phyloP scores from a whole-genome alignment of 2,329 filamentous ascomycete genomes.

The Chaetomiaceae sp. region DNA sequence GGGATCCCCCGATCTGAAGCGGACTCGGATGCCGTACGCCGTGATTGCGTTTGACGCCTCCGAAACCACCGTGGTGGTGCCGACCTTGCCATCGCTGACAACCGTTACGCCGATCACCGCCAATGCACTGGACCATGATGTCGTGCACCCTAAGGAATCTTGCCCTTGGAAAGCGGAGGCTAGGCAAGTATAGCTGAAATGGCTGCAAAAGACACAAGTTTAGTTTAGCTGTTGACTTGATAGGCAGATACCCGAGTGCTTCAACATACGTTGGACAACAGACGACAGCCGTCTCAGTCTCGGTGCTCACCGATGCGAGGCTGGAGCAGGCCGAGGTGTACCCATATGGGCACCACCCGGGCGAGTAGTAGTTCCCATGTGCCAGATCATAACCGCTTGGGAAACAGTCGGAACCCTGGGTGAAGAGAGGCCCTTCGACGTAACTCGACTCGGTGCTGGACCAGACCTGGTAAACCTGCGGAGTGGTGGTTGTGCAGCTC shows the following conservation, averaged over 20 bases:
- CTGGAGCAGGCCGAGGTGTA: slow-evolving; percentile 30
- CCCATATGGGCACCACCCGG: slow-evolving; percentile 27
- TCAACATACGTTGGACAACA: slow-evolving; percentile 29
- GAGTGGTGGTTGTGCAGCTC: slow-evolving; percentile 25
- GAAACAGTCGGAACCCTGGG: slow-evolving; percentile 24
- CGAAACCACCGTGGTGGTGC: slow-evolving; percentile 9
- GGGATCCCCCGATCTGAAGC: slow-evolving; percentile 21
- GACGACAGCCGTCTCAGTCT: slow-evolving; percentile 27
- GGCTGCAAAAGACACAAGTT: slow-evolving; percentile 8
- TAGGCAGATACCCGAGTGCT: background rate
- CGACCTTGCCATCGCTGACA: slow-evolving; percentile 18
- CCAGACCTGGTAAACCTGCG: slow-evolving; percentile 27
- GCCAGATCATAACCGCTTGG: slow-evolving; percentile 26
- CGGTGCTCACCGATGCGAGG: slow-evolving; percentile 13
- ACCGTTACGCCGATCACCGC: slow-evolving; percentile 23
- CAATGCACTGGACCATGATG: slow-evolving; percentile 18
- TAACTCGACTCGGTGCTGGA: slow-evolving; percentile 21
- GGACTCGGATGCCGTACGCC: slow-evolving; percentile 25
- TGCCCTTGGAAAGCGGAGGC: background rate
- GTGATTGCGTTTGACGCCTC: slow-evolving; percentile 21
- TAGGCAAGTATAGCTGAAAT: slow-evolving; percentile 24
- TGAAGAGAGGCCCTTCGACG: slow-evolving; percentile 28
- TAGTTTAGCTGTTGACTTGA: background rate
- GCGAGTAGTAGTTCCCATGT: slow-evolving; percentile 28
- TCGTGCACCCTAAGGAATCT: slow-evolving; percentile 25